phyloP scores from a whole-genome alignment of 1,139 yeast genomes.

The Pichia cactophila region DNA sequence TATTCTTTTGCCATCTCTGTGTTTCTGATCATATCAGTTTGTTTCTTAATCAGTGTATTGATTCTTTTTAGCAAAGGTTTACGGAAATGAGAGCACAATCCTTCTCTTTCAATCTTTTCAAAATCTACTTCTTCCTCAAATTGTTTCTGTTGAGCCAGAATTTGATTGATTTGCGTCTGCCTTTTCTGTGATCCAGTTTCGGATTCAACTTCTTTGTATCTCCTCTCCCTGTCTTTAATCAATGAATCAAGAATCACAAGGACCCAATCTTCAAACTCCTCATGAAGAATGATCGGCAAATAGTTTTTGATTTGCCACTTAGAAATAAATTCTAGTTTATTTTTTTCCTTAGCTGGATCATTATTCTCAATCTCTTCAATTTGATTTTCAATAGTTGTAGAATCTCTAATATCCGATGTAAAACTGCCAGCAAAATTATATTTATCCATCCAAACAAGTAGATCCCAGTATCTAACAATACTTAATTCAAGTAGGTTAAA shows the following conservation, averaged over 20 bases:
- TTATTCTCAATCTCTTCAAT: not conserved
- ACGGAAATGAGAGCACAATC: conserved; percentile 47
- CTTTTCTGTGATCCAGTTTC: conserved; percentile 44
- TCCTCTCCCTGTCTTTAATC: conserved; percentile 46
- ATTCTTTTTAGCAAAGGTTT: conserved; percentile 61
- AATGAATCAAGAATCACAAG: conserved; percentile 68
- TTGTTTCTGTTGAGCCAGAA: conserved; percentile 37
- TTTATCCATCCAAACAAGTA: conserved; percentile 90
- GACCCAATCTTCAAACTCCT: conserved; percentile 86
- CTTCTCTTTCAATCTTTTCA: conserved; percentile 24
- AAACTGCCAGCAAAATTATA: conserved; percentile 81
- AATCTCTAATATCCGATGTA: conserved; percentile 46
- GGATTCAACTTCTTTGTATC: conserved; percentile 17
- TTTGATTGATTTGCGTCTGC: conserved; percentile 57
- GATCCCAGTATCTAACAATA: conserved; percentile 81
- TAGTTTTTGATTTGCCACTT: conserved; percentile 78
- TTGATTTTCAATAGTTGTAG: not conserved
- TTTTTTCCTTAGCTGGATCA: conserved; percentile 32
- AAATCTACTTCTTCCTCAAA: conserved; percentile 33
- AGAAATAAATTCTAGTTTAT: conserved; percentile 47
- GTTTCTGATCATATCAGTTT: conserved; percentile 65
- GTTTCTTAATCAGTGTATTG: conserved; percentile 56
- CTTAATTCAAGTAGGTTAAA: conserved; percentile 75
- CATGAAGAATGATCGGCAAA: conserved; percentile 66
- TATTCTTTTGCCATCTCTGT: conserved; percentile 60